Base-by-base conservation (phyloP, 1,284 basidiomycete species). In the Coriolopsis trogii region DNA sequence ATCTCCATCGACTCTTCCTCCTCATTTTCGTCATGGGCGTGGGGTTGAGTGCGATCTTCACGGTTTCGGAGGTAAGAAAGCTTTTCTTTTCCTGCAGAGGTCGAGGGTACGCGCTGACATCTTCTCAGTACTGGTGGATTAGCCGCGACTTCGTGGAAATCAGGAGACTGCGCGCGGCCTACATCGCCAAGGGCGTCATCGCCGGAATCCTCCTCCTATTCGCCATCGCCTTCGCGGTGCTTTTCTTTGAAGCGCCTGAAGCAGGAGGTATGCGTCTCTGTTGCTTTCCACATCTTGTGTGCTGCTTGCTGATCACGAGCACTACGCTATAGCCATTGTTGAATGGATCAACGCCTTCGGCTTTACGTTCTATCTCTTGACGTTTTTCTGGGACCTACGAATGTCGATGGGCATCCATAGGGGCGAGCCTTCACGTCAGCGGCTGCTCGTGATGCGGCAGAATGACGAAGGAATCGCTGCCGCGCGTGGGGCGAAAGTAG, bases 301-400 rank as follows among this genome's bases (percentile, higher is more conserved):
- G n/a, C n/a, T n/a, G n/a, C n/a, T n/a, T n/a, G n/a, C n/a, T n/a
- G n/a, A n/a, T n/a, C n/a, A n/a, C n/a, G n/a, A n/a, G n/a, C n/a
- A n/a, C n/a, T n/a, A n/a, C n/a, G n/a, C n/a, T 25, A 7, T 43
- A 83, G 85, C 77, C 15, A 67, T 89, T 44, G 62, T 91, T 2
- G 89, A 91, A 65, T 91, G 88, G 88, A 67, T 68, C 2, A 88
- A 91, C 51, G 76, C 80, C 2, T 85, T 90, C 54, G 81, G 85
- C 8, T 90, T 83, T 64, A 85, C 84, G 4, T 76, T 59, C 49
- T 56, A 56, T 47, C 34, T 59, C 15, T 46, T 54, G 24, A 56
- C 58, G 9, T 59, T 59, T 49, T 51, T 59, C 46, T 59, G 54
- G 53, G 57, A 59, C 53, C 46, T 59, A 16, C 54, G 51, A n/a